Conservation (phyloP, 2,329 filamentous ascomycete genomes). For the Allantophomopsis cytisporea region DNA sequence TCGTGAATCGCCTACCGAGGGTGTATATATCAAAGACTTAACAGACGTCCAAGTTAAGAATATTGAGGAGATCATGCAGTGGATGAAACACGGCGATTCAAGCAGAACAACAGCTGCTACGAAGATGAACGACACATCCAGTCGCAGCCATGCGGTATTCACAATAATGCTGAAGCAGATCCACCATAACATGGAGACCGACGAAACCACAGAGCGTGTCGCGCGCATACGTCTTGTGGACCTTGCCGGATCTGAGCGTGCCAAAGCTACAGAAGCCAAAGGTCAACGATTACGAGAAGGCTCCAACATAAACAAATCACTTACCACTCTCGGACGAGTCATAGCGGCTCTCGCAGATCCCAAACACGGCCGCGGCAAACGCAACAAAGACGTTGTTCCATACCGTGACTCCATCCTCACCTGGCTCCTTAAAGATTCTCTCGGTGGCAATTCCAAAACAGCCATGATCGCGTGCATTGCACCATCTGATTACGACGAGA, state of each 20-base stretch:
- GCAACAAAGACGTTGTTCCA: conserved; percentile 63
- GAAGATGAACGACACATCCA: conserved; percentile 99
- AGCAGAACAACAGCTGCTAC: conserved; percentile 86
- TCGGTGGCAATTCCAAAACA: conserved; percentile 95
- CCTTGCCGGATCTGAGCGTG: conserved; percentile 85
- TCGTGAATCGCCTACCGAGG: conserved; percentile 85
- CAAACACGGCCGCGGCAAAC: conserved; percentile 49
- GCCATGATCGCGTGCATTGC: conserved; percentile 98
- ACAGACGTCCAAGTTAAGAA: conserved; percentile 86
- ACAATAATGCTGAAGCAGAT: conserved; percentile 98
- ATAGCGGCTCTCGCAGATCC: conserved; percentile 76
- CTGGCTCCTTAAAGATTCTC: conserved; percentile 86
- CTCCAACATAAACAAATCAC: conserved; percentile 97
- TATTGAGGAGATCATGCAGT: conserved; percentile 73
- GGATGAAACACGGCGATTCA: conserved; percentile 81
- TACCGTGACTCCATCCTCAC: conserved; percentile 80
- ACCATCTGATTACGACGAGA: conserved; percentile 93
- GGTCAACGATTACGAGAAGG: conserved; percentile 84
- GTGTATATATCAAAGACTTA: conserved; percentile 92
- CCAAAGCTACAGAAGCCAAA: conserved; percentile 90
- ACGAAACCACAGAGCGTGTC: conserved; percentile 90
- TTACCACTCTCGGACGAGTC: conserved; percentile 88
- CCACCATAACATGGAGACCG: conserved; percentile 91
- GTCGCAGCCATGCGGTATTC: conserved; percentile 92
- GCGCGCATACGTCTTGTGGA: conserved; percentile 92